Evolutionary conservation across 2,329 filamentous ascomycete genomes (phyloP), one percentile per base, ranked within the genome.

Genomic region (Pseudogymnoascus verrucosus): DNA sequence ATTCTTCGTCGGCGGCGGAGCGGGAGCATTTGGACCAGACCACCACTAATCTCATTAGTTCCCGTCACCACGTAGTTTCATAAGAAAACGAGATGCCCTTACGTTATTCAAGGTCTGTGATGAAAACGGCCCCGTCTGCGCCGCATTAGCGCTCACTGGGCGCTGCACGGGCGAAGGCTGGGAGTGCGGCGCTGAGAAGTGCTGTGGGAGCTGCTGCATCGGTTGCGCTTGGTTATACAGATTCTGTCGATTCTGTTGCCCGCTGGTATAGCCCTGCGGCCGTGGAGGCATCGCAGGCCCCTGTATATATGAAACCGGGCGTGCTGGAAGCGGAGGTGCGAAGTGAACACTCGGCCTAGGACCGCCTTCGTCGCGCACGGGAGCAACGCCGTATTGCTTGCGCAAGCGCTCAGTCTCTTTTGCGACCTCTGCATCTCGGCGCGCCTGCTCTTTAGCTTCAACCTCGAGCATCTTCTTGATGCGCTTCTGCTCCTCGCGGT

Each of bases 371-470:
- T 60, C 37, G 16, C 47, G 23, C 16, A 59, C 28, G 10, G 61
- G 65, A 4, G 63, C 60, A 16, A 74, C 69, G 8, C 89, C 89
- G 69, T 90, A 93, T 69, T 88, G 75, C 68, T 79, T 84, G 21
- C 84, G 79, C 37, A 99, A 78, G 1, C 92, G 82, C 73, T 95
- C 91, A 0, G 95, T 98, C 77, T 99, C 93, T 66, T 82, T 83
- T 19, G 93, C 87, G 1, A 93, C 77, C 68, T 84, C 83, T 8
- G 80, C 83, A 34, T 87, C 82, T 64, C 80, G 78, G 34, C 75
- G 76, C 26, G 76, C 81, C 0, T 78, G 80, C 68, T 89, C 86
- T 63, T 80, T 82, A 26, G 88, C 85, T 71, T 92, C 89, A 47
- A 81, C 78, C 60, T 88, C 83, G 4, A 89, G 79, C 81, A 89